These are phyloP conservation scores for Solanum verrucosum DNA, from an alignment of 257 asterid species.

Conservation along the genomic window DNA sequence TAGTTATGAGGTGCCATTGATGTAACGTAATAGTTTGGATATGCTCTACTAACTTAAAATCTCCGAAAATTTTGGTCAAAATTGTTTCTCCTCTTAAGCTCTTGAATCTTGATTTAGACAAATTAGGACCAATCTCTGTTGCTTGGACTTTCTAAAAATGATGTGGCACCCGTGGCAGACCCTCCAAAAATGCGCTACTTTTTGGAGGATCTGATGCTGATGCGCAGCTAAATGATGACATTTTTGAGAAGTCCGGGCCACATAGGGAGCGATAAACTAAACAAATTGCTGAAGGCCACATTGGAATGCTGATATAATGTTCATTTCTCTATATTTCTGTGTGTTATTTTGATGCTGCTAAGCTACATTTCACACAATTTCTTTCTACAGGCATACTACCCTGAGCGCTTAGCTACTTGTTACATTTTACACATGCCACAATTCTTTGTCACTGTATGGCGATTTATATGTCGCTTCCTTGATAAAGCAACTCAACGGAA, in stretches of 20 bases:
- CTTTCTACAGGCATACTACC: constrained; percentile 49
- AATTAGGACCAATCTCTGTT: neutral
- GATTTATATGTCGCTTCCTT: constrained; percentile 46
- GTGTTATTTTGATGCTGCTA: neutral
- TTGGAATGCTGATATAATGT: neutral
- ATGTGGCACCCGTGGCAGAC: neutral
- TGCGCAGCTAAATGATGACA: neutral
- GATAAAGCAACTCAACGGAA: constrained; percentile 60
- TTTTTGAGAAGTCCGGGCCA: neutral
- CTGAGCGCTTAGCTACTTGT: constrained; percentile 59
- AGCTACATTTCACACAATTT: neutral
- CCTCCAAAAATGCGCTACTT: neutral
- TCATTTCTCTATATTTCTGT: neutral
- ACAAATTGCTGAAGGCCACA: neutral
- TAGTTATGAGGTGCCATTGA: neutral
- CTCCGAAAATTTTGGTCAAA: neutral
- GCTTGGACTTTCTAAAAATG: neutral
- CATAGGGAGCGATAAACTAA: neutral
- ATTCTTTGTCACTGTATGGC: constrained; percentile 68
- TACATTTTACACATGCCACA: constrained; percentile 64
- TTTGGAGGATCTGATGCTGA: neutral
- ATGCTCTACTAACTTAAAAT: neutral
- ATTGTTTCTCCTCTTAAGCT: neutral
- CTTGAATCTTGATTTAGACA: neutral
- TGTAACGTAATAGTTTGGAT: neutral